Base-by-base conservation (phyloP, 2,329 filamentous ascomycete genomes). In the Sclerotinia trifoliorum region DNA sequence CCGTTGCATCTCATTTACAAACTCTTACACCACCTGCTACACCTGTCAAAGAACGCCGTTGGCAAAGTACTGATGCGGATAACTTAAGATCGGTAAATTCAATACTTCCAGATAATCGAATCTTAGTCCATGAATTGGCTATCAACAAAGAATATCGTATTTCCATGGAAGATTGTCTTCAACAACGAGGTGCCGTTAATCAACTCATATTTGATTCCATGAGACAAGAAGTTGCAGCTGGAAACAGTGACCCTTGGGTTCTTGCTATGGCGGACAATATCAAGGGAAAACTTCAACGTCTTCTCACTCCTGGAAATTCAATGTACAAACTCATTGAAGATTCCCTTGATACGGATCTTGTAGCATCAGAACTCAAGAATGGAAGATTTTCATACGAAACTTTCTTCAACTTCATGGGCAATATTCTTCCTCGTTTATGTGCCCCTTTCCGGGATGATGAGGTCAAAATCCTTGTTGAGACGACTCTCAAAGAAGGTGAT, bases 351-450 rank as follows among this genome's bases (percentile, higher is more conserved):
- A 86, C 88, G 1, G 88, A 92, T 51, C 83, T 90, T 70, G 88
- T 93, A 39, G 83, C 85, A 70, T 85, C 84, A 52, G 90, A 94
- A 72, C 92, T 91, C 74, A 81, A 82, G 13, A 83, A 88, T 66
- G 91, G 91, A 19, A 87, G 86, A 62, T 94, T 94, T 77, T 94
- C 91, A 0, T 94, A 94, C 72, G 88, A 91, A 72, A 90, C 88
- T 69, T 94, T 94, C 79, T 94, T 94, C 76, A 81, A 83, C 2
- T 90, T 92, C 71, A 92, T 94, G 84, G 88, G 87, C 1, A 85
- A 86, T 2, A 84, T 95, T 58, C 81, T 95, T 61, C 91, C 91
- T 7, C 91, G 91, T 76, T 85, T 95, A 19, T 94, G 92, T 74
- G 92, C 92, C 0, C 92, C 92, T 0, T 88, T 92, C 75, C 84